Percentiles rank a stretch among this genome's conserved stretches.
These are phyloP conservation scores for Rhododendron ovatum DNA, from an alignment of 148 eudicot species.

Conservation along the genomic window DNA sequence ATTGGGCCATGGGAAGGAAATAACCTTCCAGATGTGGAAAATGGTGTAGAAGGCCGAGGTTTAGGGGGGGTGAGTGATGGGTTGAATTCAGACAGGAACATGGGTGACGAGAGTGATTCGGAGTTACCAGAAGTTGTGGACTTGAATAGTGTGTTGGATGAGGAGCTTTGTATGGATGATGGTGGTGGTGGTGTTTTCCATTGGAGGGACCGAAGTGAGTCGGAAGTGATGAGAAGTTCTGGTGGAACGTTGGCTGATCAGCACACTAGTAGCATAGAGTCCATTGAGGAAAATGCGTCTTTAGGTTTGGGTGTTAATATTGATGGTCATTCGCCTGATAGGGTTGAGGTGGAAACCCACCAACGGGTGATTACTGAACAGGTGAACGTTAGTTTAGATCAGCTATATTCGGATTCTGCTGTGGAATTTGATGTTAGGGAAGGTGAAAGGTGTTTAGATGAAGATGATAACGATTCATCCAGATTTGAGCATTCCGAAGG, in stretches of 20 bases:
- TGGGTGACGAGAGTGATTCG: constrained; percentile 17
- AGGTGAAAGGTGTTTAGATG: constrained; percentile 45
- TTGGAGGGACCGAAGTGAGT: constrained; percentile 10
- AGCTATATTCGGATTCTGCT: constrained; percentile 1
- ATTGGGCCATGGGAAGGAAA: constrained; percentile 10
- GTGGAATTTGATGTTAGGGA: constrained; percentile 27
- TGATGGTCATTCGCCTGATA: neutral
- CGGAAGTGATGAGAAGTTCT: constrained; percentile 27
- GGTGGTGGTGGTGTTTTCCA: constrained; percentile 12
- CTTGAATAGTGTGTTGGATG: constrained; percentile 4
- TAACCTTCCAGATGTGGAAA: constrained; percentile 1
- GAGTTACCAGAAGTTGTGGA: constrained; percentile 8
- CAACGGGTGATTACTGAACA: constrained; percentile 8
- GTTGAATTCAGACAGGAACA: constrained; percentile 16
- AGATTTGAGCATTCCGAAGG: constrained; percentile 81
- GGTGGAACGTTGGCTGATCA: constrained; percentile 29
- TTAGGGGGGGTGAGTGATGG: constrained; percentile 9
- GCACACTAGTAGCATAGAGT: constrained; percentile 20
- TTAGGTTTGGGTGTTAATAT: neutral
- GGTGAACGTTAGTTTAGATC: constrained; percentile 8
- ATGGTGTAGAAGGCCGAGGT: constrained; percentile 1
- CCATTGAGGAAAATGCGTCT: constrained; percentile 1
- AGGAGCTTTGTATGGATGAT: constrained; percentile 11
- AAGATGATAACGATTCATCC: constrained; percentile 49
- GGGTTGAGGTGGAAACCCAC: constrained; percentile 10